phyloP scores from a whole-genome alignment of 805 yeast genomes.

The Torulaspora gathmanii region DNA sequence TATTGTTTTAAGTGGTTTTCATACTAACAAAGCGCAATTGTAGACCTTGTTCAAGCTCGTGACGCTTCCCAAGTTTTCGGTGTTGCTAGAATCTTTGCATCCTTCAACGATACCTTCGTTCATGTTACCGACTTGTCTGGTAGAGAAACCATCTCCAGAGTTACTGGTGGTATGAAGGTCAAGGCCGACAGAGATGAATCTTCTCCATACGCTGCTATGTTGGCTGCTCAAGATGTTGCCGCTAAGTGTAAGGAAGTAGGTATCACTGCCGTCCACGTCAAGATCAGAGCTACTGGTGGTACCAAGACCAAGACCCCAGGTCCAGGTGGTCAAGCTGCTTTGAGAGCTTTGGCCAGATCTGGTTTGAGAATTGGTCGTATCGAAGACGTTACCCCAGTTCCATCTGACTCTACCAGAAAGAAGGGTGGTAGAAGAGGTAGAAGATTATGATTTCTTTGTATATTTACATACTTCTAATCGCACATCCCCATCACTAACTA shows the following conservation, averaged over 20 bases:
- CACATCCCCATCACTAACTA: slow-evolving; percentile 1
- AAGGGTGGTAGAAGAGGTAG: slow-evolving; percentile 99
- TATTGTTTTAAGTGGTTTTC: neutral
- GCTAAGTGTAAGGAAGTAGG: slow-evolving; percentile 99
- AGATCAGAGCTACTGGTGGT: slow-evolving; percentile 99
- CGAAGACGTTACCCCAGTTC: slow-evolving; percentile 99
- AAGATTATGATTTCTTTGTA: slow-evolving; percentile 63
- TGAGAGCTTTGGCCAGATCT: slow-evolving; percentile 99
- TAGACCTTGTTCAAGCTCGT: slow-evolving; percentile 60
- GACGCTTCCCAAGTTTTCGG: slow-evolving; percentile 99
- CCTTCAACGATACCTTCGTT: slow-evolving; percentile 99
- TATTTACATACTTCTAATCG: slow-evolving; percentile 1
- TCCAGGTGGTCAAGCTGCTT: slow-evolving; percentile 99
- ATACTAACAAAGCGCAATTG: slow-evolving; percentile 24
- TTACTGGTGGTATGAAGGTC: slow-evolving; percentile 99
- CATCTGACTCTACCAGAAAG: slow-evolving; percentile 99
- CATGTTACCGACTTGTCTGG: slow-evolving; percentile 99
- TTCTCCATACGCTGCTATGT: slow-evolving; percentile 99
- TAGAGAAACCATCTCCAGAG: slow-evolving; percentile 99
- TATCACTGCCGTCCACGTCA: slow-evolving; percentile 98
- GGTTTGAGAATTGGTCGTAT: slow-evolving; percentile 99
- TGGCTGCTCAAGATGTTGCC: slow-evolving; percentile 99
- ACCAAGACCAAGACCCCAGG: slow-evolving; percentile 99
- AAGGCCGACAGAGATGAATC: slow-evolving; percentile 99
- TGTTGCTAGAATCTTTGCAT: slow-evolving; percentile 99